phyloP scores from a whole-genome alignment of 306 rosid genomes.

The Pyrus betulifolia region DNA sequence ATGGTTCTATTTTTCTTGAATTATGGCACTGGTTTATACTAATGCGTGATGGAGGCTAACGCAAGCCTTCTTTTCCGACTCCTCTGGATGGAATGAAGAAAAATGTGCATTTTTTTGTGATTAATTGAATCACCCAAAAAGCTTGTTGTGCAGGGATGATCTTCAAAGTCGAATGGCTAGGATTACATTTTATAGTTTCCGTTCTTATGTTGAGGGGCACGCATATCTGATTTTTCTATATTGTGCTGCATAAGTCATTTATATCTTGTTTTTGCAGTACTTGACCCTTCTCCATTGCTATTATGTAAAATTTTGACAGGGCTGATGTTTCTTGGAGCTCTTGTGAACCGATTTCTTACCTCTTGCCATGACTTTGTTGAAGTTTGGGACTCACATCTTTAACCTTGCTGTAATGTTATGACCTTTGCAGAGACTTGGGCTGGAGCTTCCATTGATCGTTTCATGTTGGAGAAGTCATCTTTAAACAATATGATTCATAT shows the following conservation, averaged over 20 bases:
- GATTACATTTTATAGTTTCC: background rate
- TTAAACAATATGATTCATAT: constrained; percentile 26
- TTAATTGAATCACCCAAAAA: background rate
- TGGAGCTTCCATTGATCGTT: constrained; percentile 36
- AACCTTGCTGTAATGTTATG: constrained; percentile 98
- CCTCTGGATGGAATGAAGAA: constrained; percentile 6
- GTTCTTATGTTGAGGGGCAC: background rate
- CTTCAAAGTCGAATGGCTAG: background rate
- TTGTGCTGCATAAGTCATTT: constrained; percentile 9
- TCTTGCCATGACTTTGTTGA: constrained; percentile 99
- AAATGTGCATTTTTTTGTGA: background rate
- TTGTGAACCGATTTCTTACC: constrained; percentile 98
- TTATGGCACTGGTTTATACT: background rate
- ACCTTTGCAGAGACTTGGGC: constrained; percentile 89
- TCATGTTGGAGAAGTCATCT: constrained; percentile 43
- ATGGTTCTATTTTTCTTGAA: background rate
- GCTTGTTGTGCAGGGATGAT: constrained; percentile 2
- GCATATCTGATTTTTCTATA: background rate
- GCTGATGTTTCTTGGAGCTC: constrained; percentile 97
- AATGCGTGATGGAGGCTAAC: background rate
- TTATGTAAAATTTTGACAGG: constrained; percentile 87
- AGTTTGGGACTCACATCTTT: constrained; percentile 99
- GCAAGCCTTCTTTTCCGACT: background rate
- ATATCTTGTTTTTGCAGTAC: constrained; percentile 29
- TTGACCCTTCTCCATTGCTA: constrained; percentile 57